These are phyloP conservation scores for Chrysanthemum makinoi DNA, from an alignment of 129 eudicot species.

Conservation along the genomic window DNA sequence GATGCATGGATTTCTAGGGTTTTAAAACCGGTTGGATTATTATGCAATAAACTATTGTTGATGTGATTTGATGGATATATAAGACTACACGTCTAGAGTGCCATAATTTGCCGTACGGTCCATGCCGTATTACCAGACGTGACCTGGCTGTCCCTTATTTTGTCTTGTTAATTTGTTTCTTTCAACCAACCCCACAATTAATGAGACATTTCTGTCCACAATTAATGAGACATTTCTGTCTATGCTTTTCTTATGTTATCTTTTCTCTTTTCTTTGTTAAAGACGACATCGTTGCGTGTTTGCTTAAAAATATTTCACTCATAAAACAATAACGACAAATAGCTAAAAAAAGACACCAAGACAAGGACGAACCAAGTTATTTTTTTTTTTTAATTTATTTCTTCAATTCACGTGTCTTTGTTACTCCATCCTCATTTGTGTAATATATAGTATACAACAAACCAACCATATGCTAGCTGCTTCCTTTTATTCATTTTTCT, in stretches of 20 bases:
- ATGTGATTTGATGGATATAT: no score
- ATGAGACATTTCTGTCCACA: background rate
- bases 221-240: background rate
- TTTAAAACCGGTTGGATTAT: no score
- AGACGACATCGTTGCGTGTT: background rate
- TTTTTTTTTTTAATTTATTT: background rate
- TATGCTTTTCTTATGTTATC: background rate
- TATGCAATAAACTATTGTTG: no score
- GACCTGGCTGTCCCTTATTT: constrained; percentile 23
- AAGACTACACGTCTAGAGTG: no score
- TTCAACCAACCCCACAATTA: constrained; percentile 1
- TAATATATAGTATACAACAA: no score
- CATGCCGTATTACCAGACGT: constrained; percentile 22
- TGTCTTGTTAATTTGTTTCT: background rate
- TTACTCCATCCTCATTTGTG: background rate
- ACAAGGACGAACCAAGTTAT: background rate
- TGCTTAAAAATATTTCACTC: background rate
- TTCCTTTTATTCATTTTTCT: no score
- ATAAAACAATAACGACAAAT: constrained; percentile 8
- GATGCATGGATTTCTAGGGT: no score
- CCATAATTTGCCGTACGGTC: constrained; percentile 26
- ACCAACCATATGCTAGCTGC: no score
- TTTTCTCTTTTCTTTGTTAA: background rate
- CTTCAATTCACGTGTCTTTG: constrained; percentile 14
- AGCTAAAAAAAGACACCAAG: background rate